Percentiles rank a stretch among this genome's conserved stretches.
Evolutionary conservation across 2,329 filamentous ascomycete species (phyloP).

Genomic region (Ilyonectria destructans): DNA sequence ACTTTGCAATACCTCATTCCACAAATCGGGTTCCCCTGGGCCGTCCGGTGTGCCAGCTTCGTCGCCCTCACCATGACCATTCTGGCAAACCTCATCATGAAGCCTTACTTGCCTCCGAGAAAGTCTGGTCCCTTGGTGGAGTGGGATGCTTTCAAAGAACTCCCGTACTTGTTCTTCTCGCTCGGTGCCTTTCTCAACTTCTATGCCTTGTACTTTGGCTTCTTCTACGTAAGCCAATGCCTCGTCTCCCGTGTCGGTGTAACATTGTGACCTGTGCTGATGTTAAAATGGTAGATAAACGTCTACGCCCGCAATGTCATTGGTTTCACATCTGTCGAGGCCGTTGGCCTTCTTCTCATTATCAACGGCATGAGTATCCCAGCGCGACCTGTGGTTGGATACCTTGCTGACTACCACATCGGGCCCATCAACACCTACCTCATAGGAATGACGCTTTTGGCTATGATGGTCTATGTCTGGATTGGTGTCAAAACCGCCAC

Average conservation of each 20-base stretch:
- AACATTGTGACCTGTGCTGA: conserved; percentile 22
- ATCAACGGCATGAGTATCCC: conserved; percentile 75
- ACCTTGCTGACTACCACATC: conserved; percentile 69
- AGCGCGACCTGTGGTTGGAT: conserved; percentile 72
- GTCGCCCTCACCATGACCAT: conserved; percentile 67
- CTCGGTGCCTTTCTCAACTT: conserved; percentile 64
- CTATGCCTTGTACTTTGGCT: conserved; percentile 58
- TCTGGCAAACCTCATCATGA: conserved; percentile 58
- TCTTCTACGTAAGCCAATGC: conserved; percentile 61
- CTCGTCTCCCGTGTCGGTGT: conserved; percentile 57
- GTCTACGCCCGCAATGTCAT: conserved; percentile 58
- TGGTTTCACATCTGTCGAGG: conserved; percentile 67
- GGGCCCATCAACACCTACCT: conserved; percentile 66
- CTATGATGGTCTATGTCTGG: conserved; percentile 51
- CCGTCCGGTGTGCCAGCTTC: conserved; percentile 76
- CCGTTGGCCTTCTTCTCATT: conserved; percentile 71
- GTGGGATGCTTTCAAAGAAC: conserved; percentile 70
- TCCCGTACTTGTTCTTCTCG: conserved; percentile 69
- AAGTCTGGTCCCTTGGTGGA: conserved; percentile 69
- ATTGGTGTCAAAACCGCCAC: conserved; percentile 46
- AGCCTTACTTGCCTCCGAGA: conserved; percentile 64
- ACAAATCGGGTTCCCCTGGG: conserved; percentile 74
- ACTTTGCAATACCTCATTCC: conserved; percentile 72
- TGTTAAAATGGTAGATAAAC: conserved; percentile 56
- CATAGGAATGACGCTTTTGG: conserved; percentile 50